Evolutionary conservation across 805 yeast species (phyloP).

Genomic region (Ogataea glucozyma): DNA sequence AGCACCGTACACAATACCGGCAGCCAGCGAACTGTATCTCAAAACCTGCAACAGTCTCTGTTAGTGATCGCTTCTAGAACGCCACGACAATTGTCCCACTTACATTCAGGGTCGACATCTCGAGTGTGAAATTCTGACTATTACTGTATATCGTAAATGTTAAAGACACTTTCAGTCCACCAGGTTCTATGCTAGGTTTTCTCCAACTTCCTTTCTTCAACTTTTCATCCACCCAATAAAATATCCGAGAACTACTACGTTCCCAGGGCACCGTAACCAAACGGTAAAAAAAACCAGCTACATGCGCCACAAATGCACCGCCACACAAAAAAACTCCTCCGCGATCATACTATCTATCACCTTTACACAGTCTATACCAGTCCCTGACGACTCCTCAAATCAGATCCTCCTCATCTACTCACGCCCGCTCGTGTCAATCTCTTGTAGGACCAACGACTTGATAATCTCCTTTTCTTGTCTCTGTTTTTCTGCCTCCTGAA

Average conservation of each 20-base stretch:
- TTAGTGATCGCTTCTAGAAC: background rate
- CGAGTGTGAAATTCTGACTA: constrained; percentile 9
- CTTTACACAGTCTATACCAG: background rate
- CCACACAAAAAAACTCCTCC: constrained; percentile 7
- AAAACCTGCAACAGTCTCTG: constrained; percentile 53
- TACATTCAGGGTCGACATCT: constrained; percentile 54
- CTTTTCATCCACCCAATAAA: constrained; percentile 18
- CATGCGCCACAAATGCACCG: background rate
- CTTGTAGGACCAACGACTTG: constrained; percentile 52
- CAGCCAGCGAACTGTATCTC: constrained; percentile 88
- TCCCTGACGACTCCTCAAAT: background rate
- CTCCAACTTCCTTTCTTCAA: constrained; percentile 6
- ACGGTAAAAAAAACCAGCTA: too few species aligned
- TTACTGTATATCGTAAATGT: background rate
- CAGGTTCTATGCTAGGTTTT: background rate
- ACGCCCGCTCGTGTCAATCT: background rate
- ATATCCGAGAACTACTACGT: constrained; percentile 9
- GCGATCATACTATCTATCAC: background rate
- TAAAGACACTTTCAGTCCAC: background rate
- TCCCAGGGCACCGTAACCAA: constrained; percentile 13
- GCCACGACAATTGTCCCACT: too few species aligned
- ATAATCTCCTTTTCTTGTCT: constrained; percentile 57
- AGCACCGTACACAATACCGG: constrained; percentile 88
- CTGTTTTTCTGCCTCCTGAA: constrained; percentile 50
- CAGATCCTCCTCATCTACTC: constrained; percentile 24